Evolutionary conservation across 768 basidiomycete species (phyloP).

Genomic region (Pisolithus orientalis): DNA sequence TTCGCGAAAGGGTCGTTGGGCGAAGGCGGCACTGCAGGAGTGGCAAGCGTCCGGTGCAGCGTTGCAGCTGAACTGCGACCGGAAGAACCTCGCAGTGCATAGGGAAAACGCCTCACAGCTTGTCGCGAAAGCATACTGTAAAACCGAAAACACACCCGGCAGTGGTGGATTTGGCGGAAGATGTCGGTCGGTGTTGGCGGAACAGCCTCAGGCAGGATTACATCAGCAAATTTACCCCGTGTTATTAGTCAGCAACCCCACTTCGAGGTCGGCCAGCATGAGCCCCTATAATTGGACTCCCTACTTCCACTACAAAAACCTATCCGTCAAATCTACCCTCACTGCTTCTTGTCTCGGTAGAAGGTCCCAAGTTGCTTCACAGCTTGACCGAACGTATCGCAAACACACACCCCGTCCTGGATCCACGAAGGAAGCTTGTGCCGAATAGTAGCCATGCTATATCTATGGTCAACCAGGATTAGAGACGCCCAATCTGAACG

Average conservation of each 20-base stretch:
- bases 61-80: conserved; percentile 11
- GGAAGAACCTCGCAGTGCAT: conserved; percentile 18
- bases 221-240: not conserved
- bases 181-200: not conserved
- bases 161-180: not conserved
- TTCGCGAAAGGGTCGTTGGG: conserved; percentile 86
- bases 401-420: conserved; percentile 48
- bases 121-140: conserved; percentile 33
- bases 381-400: conserved; percentile 65
- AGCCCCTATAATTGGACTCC: no score
- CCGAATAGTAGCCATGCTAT: conserved; percentile 59
- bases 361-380: conserved; percentile 65
- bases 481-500: conserved; percentile 88
- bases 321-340: not conserved
- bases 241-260: no score
- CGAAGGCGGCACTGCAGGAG: conserved; percentile 50
- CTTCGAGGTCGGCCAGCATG: no score
- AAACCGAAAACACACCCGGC: not conserved
- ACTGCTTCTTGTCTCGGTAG: conserved; percentile 50
- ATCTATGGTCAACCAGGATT: conserved; percentile 81
- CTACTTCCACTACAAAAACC: no score
- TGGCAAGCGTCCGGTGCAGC: conserved; percentile 38
- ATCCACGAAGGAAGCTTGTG: conserved; percentile 92
- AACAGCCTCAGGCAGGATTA: not conserved
- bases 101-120: conserved; percentile 30